Conservation (phyloP, 306 rosid genomes). For the Lagenaria siceraria region DNA sequence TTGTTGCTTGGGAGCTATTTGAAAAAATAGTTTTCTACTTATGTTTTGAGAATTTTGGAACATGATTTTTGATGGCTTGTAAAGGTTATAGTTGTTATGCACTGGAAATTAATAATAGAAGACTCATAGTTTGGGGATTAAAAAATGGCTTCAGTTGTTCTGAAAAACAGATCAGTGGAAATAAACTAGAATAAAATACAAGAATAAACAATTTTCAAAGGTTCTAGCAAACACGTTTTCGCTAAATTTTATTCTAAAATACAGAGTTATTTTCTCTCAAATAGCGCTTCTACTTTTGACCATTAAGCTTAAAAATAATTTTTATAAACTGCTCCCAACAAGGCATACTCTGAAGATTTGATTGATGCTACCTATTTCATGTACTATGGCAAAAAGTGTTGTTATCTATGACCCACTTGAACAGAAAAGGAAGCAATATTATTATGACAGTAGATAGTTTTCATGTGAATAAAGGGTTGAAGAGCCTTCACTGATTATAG, state of each 20-base stretch:
- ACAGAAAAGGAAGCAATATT: neutral
- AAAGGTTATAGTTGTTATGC: neutral
- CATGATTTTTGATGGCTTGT: neutral
- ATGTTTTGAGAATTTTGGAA: neutral
- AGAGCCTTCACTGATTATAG: neutral
- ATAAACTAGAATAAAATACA: neutral
- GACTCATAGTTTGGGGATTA: neutral
- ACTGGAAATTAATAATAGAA: neutral
- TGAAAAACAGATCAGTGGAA: neutral
- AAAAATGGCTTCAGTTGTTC: neutral
- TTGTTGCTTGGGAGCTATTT: neutral
- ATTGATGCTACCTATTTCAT: neutral
- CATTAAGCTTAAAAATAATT: neutral
- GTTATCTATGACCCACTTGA: neutral
- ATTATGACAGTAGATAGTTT: neutral
- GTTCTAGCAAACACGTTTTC: neutral
- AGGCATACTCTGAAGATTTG: neutral
- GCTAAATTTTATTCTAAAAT: neutral
- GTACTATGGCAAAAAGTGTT: neutral
- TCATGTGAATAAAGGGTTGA: neutral
- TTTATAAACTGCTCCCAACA: neutral
- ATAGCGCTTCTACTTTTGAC: neutral
- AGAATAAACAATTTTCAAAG: neutral
- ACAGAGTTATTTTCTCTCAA: neutral
- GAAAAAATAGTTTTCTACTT: neutral